Conservation (phyloP, 78 protist genomes). For the Planoprotostelium fungivorum region DNA sequence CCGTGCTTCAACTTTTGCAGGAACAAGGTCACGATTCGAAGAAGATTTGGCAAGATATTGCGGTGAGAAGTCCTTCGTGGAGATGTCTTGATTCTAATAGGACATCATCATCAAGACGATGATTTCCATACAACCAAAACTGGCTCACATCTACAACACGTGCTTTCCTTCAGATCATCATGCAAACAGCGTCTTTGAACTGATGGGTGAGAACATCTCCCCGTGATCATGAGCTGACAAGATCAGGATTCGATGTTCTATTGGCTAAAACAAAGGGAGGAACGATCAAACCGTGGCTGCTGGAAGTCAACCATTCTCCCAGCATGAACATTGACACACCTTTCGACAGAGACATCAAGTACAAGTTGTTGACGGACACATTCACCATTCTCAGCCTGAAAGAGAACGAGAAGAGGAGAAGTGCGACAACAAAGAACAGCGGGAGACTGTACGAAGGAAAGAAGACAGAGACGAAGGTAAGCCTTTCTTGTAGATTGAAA, state of each 20-base stretch:
- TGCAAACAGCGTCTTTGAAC: not conserved
- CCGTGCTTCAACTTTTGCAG: not conserved
- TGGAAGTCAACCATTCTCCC: constrained; percentile 73
- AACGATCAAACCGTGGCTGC: constrained; percentile 24
- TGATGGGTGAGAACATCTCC: not conserved
- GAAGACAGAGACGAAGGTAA: not conserved
- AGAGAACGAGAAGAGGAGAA: not conserved
- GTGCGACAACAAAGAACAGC: not conserved
- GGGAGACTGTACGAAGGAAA: not conserved
- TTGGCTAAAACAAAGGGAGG: not conserved
- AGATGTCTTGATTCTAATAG: not conserved
- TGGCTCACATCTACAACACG: constrained; percentile 10
- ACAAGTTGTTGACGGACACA: not conserved
- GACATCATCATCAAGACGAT: constrained; percentile 28
- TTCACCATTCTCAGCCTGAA: not conserved
- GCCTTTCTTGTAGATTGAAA: too few species aligned
- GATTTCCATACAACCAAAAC: constrained; percentile 6
- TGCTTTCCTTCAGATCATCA: not conserved
- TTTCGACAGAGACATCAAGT: constrained; percentile 2
- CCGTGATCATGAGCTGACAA: constrained; percentile 8
- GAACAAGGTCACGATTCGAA: constrained; percentile 8
- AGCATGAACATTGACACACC: constrained; percentile 22
- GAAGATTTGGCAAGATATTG: constrained; percentile 16
- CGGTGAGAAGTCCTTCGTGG: not conserved
- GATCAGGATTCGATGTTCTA: constrained; percentile 47